A percentile compares a stretch with the other conserved stretches of the same genome.
phyloP scores from a whole-genome alignment of 371 early-diverging fungal species.

The Mucor lusitanicus region DNA sequence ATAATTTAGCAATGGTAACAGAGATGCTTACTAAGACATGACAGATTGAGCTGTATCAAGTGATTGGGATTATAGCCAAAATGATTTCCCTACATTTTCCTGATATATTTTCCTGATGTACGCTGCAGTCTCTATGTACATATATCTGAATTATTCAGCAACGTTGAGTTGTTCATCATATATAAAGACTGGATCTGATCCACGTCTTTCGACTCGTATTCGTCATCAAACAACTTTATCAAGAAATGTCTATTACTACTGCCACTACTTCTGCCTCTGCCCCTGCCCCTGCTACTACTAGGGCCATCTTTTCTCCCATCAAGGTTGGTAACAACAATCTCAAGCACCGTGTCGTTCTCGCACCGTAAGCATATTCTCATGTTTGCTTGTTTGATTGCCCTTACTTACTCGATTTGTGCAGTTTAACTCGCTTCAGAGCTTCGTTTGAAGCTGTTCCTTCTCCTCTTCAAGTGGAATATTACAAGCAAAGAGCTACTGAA shows the following conservation, averaged over 20 bases:
- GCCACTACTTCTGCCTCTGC: background rate
- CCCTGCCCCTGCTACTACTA: background rate
- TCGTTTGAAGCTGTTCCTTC: conserved; percentile 37
- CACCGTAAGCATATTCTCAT: conserved; percentile 24
- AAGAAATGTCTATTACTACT: background rate
- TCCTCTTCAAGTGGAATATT: conserved; percentile 51
- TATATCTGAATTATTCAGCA: background rate
- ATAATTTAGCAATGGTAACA: background rate
- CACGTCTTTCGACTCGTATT: background rate
- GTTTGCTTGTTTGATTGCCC: background rate
- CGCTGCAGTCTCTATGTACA: background rate
- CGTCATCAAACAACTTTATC: background rate
- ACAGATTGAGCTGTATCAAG: background rate
- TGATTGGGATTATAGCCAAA: background rate
- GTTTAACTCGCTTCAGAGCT: conserved; percentile 52
- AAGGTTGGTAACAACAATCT: conserved; percentile 21
- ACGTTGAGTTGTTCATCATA: background rate
- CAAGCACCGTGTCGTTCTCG: conserved; percentile 58
- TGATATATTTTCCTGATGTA: no score
- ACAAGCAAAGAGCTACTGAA: conserved; percentile 55
- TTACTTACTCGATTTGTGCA: conserved; percentile 30
- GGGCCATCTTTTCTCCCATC: conserved; percentile 4
- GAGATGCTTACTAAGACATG: background rate
- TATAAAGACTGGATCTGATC: background rate
- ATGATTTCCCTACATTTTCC: background rate